These are phyloP conservation scores for Ballota nigra DNA, from an alignment of 257 asterid genomes.

Conservation along the genomic window DNA sequence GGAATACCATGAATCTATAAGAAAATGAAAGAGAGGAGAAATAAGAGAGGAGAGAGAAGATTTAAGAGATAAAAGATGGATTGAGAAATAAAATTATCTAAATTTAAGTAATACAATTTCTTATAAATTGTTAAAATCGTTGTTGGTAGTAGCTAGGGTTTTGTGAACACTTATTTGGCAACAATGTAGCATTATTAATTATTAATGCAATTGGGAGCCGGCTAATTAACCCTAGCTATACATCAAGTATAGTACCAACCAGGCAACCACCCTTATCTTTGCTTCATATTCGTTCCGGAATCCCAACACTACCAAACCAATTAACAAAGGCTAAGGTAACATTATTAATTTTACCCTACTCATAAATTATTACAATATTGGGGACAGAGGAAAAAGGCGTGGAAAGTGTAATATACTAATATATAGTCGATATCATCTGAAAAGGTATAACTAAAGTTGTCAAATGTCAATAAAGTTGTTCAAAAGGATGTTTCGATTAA, in stretches of 20 bases:
- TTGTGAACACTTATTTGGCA: conserved; percentile 19
- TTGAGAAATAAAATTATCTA: too few relatives aligned
- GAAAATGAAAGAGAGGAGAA: too few relatives aligned
- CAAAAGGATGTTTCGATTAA: not conserved
- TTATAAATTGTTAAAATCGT: not conserved
- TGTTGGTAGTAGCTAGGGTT: conserved; percentile 10
- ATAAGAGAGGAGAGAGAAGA: too few relatives aligned
- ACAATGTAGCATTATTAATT: not conserved
- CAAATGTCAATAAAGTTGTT: conserved; percentile 14
- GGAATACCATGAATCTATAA: too few relatives aligned
- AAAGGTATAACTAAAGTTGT: conserved; percentile 7
- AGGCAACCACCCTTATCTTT: not conserved
- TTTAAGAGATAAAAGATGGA: too few relatives aligned
- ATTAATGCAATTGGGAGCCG: not conserved
- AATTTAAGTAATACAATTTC: too few relatives aligned
- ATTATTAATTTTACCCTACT: not conserved
- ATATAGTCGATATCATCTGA: conserved; percentile 6
- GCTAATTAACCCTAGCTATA: conserved; percentile 11
- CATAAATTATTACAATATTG: not conserved
- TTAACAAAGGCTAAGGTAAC: not conserved
- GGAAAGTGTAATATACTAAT: conserved; percentile 6
- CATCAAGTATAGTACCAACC: not conserved
- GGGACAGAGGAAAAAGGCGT: conserved; percentile 19
- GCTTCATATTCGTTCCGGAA: not conserved
- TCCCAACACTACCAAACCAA: conserved; percentile 12